Base-by-base conservation (phyloP, 2,329 filamentous ascomycete species). In the Elsinoe batatas region DNA sequence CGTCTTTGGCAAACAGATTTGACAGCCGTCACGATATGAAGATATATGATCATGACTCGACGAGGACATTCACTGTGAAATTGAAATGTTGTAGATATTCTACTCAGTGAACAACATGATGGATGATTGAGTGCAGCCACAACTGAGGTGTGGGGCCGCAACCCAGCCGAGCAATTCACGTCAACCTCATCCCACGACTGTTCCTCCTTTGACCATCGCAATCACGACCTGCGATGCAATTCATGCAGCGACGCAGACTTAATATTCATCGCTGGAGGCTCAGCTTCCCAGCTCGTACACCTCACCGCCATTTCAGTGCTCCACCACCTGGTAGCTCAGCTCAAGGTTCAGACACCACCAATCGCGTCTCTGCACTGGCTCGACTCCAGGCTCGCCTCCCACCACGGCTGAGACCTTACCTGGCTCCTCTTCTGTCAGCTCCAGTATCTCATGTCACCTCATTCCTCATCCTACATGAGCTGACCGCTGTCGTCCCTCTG, bases 381-480 rank as follows among this genome's bases (percentile, higher is more conserved):
- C 70, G 72, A 46, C 58, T 69, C 57, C 67, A 76, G 37, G 58
- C 65, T 30, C 65, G 66, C 38, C 64, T 87, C 6, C 89, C 88
- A 2, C 72, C 66, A 3, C 84, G 82, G 58, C 76, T 94, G 11
- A 85, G 81, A 57, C 77, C 75, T 53, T 88, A 90, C 72, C 84
- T 87, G 0, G 71, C 74, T 1, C 81, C 82, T 0, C 80, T 98
- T 2, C 81, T 84, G 57, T 77, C 79, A 56, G 90, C 90, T 0
- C 93, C 93, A 0, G 70, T 90, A 43, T 88, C 88, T 1, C 89
- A 96, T 71, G 76, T 95, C 40, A 81, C 85, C 1, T 84, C 91
- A 0, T 98, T 98, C 69, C 75, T 97, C 10, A 75, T 96, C 37
- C 78, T 98, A 0, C 93, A 98, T 74, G 93, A 98, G 70, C 68